Percentiles rank a stretch among this genome's conserved stretches.
phyloP scores from a whole-genome alignment of 768 basidiomycete species.

The Termitomyces sp. region DNA sequence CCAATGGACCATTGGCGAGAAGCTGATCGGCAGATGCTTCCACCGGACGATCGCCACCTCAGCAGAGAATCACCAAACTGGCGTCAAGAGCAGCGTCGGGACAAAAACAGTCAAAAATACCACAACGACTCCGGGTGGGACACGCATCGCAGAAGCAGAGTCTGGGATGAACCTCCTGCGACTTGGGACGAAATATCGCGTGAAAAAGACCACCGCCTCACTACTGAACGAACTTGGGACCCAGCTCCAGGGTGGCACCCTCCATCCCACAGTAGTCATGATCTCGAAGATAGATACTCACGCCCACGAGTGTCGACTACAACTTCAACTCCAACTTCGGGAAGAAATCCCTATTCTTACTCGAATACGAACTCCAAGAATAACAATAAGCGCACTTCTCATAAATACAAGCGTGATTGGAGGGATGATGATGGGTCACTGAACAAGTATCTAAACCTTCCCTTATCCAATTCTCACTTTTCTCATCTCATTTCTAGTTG shows the following conservation, averaged over 20 bases:
- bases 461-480: constrained; percentile 7
- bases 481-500: constrained; percentile 43
- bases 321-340: constrained; percentile 29
- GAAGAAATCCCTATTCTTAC: constrained; percentile 18
- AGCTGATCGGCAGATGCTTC: constrained; percentile 29
- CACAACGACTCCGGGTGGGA: constrained; percentile 57
- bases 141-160: constrained; percentile 44
- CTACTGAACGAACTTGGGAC: constrained; percentile 67
- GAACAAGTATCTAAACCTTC: constrained; percentile 61
- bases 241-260: constrained; percentile 69
- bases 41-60: constrained; percentile 18
- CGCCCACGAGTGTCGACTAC: constrained; percentile 16
- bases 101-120: constrained; percentile 36
- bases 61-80: constrained; percentile 33
- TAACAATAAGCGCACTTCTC: constrained; percentile 32
- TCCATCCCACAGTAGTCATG: constrained; percentile 39
- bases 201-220: constrained; percentile 26
- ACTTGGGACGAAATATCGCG: constrained; percentile 23
- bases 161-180: constrained; percentile 35
- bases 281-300: constrained; percentile 35
- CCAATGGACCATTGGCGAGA: constrained; percentile 46
- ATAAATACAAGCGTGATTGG: constrained; percentile 48
- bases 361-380: constrained; percentile 23
- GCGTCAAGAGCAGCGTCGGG: constrained; percentile 38
- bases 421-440: constrained; percentile 61